Base-by-base conservation (phyloP, 169 alveolate genomes). In the Babesia ovata region DNA sequence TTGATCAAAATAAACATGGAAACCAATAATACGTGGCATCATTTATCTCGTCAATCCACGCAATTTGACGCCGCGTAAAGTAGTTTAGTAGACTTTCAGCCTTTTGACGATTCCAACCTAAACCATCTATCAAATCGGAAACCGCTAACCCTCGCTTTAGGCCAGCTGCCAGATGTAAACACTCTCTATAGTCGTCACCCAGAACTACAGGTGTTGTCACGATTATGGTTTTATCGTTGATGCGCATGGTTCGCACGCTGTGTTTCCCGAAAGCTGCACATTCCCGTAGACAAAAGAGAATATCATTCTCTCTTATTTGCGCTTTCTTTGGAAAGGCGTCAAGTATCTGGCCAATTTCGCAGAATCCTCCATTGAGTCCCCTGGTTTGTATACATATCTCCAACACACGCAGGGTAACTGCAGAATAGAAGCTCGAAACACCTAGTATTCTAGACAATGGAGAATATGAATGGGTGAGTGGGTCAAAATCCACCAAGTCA, bases 371-470 rank as follows among this genome's bases (percentile, higher is more conserved):
- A 44, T 71, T 79, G 44, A 57, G 28, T 2, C 59, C 57, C 58
- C 84, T 70, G 44, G 82, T 70, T 70, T 58, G 48, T 13, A 67
- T 58, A 62, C 79, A 71, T n/a, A 79, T 33, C 17, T 79, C 87
- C 53, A 79, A 21, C 36, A 79, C 22, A 21, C 71, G 67, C 14
- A 70, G 44, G 12, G 71, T 29, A 14, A 79, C 24, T 33, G 39
- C 79, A 1, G 63, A 42, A 50, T 61, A 75, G 63, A 48, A 66
- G 12, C 28, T 17, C 14, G 69, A 54, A 11, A 75, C 52, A 13
- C 77, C 77, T 0, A 75, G 62, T 9, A 22, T n/a, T 21, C 45
- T 61, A 56, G 71, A 36, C n/a, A 75, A 52, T 8, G 24, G 8
- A 26, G 46, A 29, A 14, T 12, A 54, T 2, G 65, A 58, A 65